Conservation (phyloP, 2,329 filamentous ascomycete species). For the Dactylellina cionopaga region DNA sequence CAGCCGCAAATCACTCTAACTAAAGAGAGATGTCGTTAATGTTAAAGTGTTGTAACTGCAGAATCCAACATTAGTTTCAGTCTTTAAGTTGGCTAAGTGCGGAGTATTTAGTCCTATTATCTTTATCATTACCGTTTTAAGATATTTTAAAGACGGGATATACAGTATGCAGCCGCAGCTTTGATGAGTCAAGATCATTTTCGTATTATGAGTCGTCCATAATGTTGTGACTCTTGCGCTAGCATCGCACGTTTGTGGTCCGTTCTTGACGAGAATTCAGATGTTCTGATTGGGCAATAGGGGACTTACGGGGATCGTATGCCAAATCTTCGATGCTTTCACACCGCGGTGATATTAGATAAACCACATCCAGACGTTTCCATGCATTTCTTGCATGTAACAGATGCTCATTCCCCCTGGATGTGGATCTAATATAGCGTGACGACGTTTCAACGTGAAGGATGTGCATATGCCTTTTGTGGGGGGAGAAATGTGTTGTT, state of each 20-base stretch:
- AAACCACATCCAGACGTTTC: slow-evolving; percentile 29
- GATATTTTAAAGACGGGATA: no score
- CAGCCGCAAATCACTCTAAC: no score
- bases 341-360: background rate
- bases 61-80: slow-evolving; percentile 40
- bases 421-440: background rate
- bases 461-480: slow-evolving; percentile 13
- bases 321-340: slow-evolving; percentile 37
- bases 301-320: slow-evolving; percentile 7
- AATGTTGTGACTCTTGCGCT: slow-evolving; percentile 44
- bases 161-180: slow-evolving; percentile 2
- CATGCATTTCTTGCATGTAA: slow-evolving; percentile 25
- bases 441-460: slow-evolving; percentile 14
- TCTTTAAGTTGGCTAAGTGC: background rate
- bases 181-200: slow-evolving; percentile 17
- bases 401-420: background rate
- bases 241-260: slow-evolving; percentile 5
- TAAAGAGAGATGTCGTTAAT: no score
- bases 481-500: slow-evolving; percentile 34
- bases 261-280: slow-evolving; percentile 12
- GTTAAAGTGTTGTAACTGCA: slow-evolving; percentile 15
- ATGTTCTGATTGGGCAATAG: slow-evolving; percentile 1
- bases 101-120: no score
- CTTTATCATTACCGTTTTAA: no score
- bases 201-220: slow-evolving; percentile 25